Base-by-base conservation (phyloP, 2,329 filamentous ascomycete genomes). In the Cytospora chrysosperma region DNA sequence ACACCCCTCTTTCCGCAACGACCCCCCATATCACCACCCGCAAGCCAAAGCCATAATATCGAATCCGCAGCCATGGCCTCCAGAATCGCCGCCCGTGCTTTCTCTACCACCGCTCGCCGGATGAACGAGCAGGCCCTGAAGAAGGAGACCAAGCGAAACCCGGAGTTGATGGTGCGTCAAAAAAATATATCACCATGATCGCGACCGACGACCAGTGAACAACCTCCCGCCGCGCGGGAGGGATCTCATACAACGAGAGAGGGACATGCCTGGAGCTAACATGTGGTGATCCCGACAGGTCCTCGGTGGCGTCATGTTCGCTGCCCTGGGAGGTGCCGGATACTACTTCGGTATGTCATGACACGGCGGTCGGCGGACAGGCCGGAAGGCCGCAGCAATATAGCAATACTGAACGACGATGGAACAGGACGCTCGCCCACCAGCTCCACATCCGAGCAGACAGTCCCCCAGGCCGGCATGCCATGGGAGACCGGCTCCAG, bases 301-400 rank as follows among this genome's bases (percentile, higher is more conserved):
- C 74, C 90, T 99, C 69, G 86, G 93, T 68, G 91, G 87, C 74
- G 88, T 98, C 77, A 97, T 98, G 92, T 88, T 90, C 72, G 88
- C 89, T 76, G 90, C 92, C 72, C 90, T 97, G 74, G 88, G 88
- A 74, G 88, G 95, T 72, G 94, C 92, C 70, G 94, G 94, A 76
- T 96, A 88, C 87, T 92, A 93, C 81, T 91, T 95, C 73, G 90
- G 90, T 91, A 84, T 75, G 79, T 70, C 65, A 60, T 58, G 52
- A 56, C n/a, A n/a, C 17, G 49, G 37, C 30, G 34, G 28, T 28
- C 62, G 21, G n/a, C 21, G 30, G 40, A 10, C 21, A 30, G 54
- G n/a, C 9, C n/a, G 21, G 47, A 24, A 26, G 13, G 26, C n/a
- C n/a, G n/a, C n/a, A n/a, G n/a, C n/a, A n/a, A n/a, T n/a, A n/a